Evolutionary conservation across 2,329 filamentous ascomycete genomes (phyloP).

Genomic region (Ceratocystis diversiconidia): DNA sequence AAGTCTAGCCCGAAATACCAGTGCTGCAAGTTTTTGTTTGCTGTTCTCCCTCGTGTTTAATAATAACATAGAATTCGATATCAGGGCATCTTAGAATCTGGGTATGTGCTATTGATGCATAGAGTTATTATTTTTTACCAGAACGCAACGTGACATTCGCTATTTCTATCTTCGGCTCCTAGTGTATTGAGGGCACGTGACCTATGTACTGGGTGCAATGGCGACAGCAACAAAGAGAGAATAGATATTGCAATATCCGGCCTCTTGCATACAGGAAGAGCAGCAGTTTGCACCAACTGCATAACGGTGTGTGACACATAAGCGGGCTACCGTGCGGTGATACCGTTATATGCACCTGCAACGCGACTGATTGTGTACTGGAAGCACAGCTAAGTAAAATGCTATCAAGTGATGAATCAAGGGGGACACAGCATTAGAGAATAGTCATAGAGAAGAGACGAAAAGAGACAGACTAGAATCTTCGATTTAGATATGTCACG

Average conservation of each 20-base stretch:
- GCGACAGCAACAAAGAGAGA: too few species aligned
- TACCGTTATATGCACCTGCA: background rate
- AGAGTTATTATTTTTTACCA: too few species aligned
- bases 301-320: too few species aligned
- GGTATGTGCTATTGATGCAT: background rate
- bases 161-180: background rate
- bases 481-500: background rate
- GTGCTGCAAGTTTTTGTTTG: background rate
- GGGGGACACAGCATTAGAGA: background rate
- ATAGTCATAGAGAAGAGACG: background rate
- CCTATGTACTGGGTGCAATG: too few species aligned
- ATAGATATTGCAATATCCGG: too few species aligned
- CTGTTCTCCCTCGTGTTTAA: background rate
- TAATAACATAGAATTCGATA: too few species aligned
- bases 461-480: background rate
- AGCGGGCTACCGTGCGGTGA: too few species aligned
- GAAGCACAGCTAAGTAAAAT: background rate
- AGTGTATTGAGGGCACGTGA: background rate
- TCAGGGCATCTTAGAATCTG: background rate
- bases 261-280: too few species aligned
- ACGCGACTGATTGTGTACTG: background rate
- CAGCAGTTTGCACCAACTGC: too few species aligned
- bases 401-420: background rate
- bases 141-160: background rate
- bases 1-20: background rate